These are phyloP conservation scores for Crucihimalaya himalaica DNA, from an alignment of 345 rosid genomes.

Conservation along the genomic window DNA sequence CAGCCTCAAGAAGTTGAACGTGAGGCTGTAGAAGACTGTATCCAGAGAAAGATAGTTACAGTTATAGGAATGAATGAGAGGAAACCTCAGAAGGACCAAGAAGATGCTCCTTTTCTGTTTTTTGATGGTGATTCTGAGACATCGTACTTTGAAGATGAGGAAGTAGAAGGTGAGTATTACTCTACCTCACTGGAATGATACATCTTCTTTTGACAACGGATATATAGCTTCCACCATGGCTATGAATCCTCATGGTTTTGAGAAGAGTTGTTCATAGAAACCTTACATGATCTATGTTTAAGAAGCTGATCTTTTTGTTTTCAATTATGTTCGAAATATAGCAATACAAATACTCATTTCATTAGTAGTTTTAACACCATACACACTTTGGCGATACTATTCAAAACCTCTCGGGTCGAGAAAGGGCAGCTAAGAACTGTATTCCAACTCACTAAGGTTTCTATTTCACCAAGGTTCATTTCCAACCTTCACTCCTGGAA, in stretches of 20 bases:
- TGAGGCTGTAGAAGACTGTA: slow-evolving; percentile 56
- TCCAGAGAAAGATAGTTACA: slow-evolving; percentile 65
- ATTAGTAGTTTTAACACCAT: slow-evolving; percentile 23
- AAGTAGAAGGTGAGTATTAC: slow-evolving; percentile 50
- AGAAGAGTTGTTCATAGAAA: background rate
- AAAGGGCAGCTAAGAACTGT: background rate
- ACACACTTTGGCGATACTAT: slow-evolving; percentile 27
- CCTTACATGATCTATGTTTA: background rate
- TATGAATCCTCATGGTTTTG: slow-evolving; percentile 2
- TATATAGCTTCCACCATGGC: background rate
- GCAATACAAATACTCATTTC: slow-evolving; percentile 23
- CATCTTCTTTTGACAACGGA: slow-evolving; percentile 2
- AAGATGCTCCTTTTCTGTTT: slow-evolving; percentile 58
- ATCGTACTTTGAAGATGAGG: slow-evolving; percentile 45
- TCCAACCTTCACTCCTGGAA: too few species aligned
- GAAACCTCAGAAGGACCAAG: slow-evolving; percentile 61
- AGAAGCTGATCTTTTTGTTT: background rate
- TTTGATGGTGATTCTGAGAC: slow-evolving; percentile 47
- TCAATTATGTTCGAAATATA: slow-evolving; percentile 5
- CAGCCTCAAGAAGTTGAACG: slow-evolving; percentile 42
- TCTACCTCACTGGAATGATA: slow-evolving; percentile 41
- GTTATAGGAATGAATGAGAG: slow-evolving; percentile 67
- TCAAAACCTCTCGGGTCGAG: slow-evolving; percentile 28
- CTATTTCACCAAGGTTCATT: too few species aligned
- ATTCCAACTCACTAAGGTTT: slow-evolving; percentile 28